Conservation (phyloP, 2,329 filamentous ascomycete species). For the Pseudocercospora vitis region DNA sequence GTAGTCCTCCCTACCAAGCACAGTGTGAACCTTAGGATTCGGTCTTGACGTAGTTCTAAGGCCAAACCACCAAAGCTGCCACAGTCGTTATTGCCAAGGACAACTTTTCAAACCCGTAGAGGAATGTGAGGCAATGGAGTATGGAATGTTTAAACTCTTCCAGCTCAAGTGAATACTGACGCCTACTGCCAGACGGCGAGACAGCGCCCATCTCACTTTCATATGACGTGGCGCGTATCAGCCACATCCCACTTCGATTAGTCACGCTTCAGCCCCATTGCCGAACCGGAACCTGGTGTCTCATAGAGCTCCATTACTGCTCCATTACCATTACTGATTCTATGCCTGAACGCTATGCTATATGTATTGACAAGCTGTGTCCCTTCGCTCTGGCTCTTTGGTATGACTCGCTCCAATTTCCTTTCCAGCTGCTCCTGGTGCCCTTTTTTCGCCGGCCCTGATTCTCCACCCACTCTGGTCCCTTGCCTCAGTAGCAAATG, state of each 20-base stretch:
- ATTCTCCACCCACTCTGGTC: neutral
- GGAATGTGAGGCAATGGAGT: too few species aligned
- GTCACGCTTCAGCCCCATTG: neutral
- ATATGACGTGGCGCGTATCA: neutral
- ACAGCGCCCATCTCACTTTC: neutral
- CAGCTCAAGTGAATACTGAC: neutral
- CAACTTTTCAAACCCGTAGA: too few species aligned
- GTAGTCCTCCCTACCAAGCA: too few species aligned
- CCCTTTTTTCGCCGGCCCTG: neutral
- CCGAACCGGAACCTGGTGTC: too few species aligned
- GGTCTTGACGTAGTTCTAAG: too few species aligned
- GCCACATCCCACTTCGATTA: neutral
- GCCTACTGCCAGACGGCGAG: neutral
- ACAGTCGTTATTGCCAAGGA: too few species aligned
- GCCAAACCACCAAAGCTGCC: too few species aligned
- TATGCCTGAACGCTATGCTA: neutral
- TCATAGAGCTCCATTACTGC: neutral
- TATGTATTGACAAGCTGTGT: slow-evolving; percentile 5
- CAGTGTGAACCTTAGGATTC: too few species aligned
- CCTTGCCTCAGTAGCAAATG: slow-evolving; percentile 20
- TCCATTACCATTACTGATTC: neutral
- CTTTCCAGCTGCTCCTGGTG: neutral
- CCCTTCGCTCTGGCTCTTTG: neutral
- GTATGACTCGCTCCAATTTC: neutral
- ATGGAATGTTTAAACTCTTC: too few species aligned